phyloP scores from a whole-genome alignment of 2,329 filamentous ascomycete genomes.

The Colletotrichum scovillei region DNA sequence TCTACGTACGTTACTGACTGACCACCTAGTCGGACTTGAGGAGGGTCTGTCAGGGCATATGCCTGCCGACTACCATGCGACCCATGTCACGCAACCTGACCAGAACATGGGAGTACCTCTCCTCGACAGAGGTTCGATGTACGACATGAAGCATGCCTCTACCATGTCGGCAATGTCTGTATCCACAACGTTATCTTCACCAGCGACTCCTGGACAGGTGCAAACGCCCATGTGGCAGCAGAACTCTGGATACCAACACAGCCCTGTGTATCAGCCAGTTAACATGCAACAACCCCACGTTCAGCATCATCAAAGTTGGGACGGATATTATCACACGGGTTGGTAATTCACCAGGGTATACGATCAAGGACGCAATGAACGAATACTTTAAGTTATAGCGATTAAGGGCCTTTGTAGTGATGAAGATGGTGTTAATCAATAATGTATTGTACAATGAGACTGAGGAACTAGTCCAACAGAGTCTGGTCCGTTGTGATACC shows the following conservation, averaged over 20 bases:
- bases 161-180: neutral
- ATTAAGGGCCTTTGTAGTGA: neutral
- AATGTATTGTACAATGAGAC: neutral
- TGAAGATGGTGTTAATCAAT: neutral
- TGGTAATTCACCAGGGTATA: neutral
- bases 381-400: neutral
- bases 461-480: neutral
- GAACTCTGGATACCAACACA: neutral
- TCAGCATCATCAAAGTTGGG: conserved; percentile 4
- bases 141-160: conserved; percentile 10
- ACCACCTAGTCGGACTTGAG: conserved; percentile 15
- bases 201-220: neutral
- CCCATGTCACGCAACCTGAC: conserved; percentile 2
- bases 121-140: conserved; percentile 6
- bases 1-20: neutral
- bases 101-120: conserved; percentile 15
- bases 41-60: conserved; percentile 32
- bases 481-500: too few relatives aligned
- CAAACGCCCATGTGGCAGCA: neutral
- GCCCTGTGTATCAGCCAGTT: conserved; percentile 2
- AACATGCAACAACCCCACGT: conserved; percentile 1
- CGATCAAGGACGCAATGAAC: too few relatives aligned
- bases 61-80: conserved; percentile 29
- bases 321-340: conserved; percentile 4
- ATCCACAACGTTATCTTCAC: neutral